Evolutionary conservation across 768 basidiomycete genomes (phyloP), one percentile per base, ranked within the genome.

Genomic region (Kwoniella dejecticola): DNA sequence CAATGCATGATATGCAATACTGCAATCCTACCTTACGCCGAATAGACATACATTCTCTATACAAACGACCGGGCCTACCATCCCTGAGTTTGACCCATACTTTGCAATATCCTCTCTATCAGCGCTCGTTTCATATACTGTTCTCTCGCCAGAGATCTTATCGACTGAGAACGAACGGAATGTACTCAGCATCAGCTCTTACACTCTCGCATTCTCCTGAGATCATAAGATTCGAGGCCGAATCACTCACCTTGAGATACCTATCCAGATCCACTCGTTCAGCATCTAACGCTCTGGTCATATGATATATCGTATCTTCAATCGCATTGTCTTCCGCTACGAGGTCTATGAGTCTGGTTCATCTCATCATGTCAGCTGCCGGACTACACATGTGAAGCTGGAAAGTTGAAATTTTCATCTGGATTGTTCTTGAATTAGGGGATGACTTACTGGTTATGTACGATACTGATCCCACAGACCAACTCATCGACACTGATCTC

Each of bases 291-390:
- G 93, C 95, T 63, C 93, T 85, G 67, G 94, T 91, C 47, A 99
- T 84, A 77, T 98, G 93, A 80, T 97, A 99, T 62, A 96, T 89
- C 46, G 95, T 95, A 78, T 98, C 96, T 80, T 97, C 95, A 75
- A 98, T 93, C 1, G 95, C 92, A 72, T 92, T 93, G 79, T 98
- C 96, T 79, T 99, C 96, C n/a, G 96, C 94, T n/a, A 97, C 88
- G 27, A 98, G 83, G 75, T 97, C 90, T 68, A 97, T 87, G 23
- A 99, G 82, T 80, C 95, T 98, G 75, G 15, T 7, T 36, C 1
- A 30, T 5, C 36, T 45, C 49, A 59, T 29, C 4, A 11, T 29
- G 15, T 7, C 15, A 7, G 15, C 33, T 7, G 33, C 33, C 33
- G n/a, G n/a, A n/a, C n/a, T n/a, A n/a, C n/a, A n/a, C n/a, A n/a